Base-by-base conservation (phyloP, 768 basidiomycete genomes). In the Udeniomyces megalosporus region DNA sequence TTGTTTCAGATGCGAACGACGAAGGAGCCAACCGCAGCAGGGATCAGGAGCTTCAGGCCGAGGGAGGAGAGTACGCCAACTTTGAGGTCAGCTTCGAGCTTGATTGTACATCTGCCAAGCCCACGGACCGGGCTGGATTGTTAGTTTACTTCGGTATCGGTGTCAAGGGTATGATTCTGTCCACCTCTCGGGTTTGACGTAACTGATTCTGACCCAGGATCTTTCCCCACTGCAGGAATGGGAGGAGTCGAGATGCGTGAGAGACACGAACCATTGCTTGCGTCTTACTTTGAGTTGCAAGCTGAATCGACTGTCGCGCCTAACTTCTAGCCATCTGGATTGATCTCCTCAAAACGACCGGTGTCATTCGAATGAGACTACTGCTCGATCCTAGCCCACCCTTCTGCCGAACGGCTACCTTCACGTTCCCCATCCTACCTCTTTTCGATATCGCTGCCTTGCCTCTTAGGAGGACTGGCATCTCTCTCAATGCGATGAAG, bases 391-490 rank as follows among this genome's bases (percentile, higher is more conserved):
- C 74, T 4, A 70, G 71, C 3, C 73, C 72, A 0, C 74, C 74
- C 3, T 75, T 75, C 45, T 69, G 69, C 11, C 67, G 72, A 7
- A 71, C 70, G 1, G 73, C 67, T 2, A 71, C 70, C 4, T 65
- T 75, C 51, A 71, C 70, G 0, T 67, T 75, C 28, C 70, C 73
- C n/a, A 54, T 58, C 6, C 49, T 74, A 6, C 74, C 74, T 0
- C 68, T 70, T 28, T 71, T 74, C 45, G 71, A 75, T 45, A 70
- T 75, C 47, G 69, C 74, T 0, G 72, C 72, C 20, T 69, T 69
- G 51, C 74, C 74, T 1, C 68, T 75, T 17, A 70, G 68, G 32
- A 65, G 68, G 24, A 51, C 63, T 32, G 57, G 62, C 29, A 66
- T 66, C 4, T 61, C 64, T 15, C 70, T 73, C 57, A 72, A 75